Conservation (phyloP, 495 filamentous ascomycete genomes). For the Penicillium odoratum region DNA sequence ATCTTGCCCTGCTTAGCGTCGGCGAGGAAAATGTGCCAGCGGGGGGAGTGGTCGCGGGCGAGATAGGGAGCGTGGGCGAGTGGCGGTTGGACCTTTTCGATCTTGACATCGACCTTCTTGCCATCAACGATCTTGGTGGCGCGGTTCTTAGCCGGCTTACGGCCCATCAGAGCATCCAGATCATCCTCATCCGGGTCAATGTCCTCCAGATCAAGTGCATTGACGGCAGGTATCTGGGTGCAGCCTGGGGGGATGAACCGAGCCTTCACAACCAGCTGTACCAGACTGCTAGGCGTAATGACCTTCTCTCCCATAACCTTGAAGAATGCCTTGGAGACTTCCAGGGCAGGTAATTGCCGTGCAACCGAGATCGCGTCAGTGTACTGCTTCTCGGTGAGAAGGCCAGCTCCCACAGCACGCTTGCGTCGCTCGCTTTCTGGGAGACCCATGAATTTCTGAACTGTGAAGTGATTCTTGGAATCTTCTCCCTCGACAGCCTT, state of each 20-base stretch:
- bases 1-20: slow-evolving; percentile 93
- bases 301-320: slow-evolving; percentile 94
- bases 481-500: slow-evolving; percentile 72
- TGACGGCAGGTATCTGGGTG: slow-evolving; percentile 66
- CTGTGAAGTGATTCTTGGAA: slow-evolving; percentile 68
- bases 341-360: slow-evolving; percentile 74
- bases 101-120: slow-evolving; percentile 46
- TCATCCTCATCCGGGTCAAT: slow-evolving; percentile 92
- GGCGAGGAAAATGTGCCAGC: slow-evolving; percentile 91
- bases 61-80: slow-evolving; percentile 88
- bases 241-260: slow-evolving; percentile 88
- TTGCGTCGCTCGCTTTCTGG: slow-evolving; percentile 71
- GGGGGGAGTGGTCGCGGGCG: slow-evolving; percentile 80
- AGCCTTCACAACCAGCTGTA: slow-evolving; percentile 93
- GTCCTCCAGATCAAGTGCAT: slow-evolving; percentile 80
- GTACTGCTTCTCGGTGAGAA: slow-evolving; percentile 77
- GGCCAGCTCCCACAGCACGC: slow-evolving; percentile 64
- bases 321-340: slow-evolving; percentile 95
- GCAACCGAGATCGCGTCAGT: slow-evolving; percentile 70
- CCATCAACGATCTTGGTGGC: slow-evolving; percentile 57
- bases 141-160: slow-evolving; percentile 62
- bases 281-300: slow-evolving; percentile 89
- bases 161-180: slow-evolving; percentile 80
- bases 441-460: slow-evolving; percentile 85
- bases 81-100: slow-evolving; percentile 71